phyloP scores from a whole-genome alignment of 139 green algal species.

The Raphidocelis subcapitata region DNA sequence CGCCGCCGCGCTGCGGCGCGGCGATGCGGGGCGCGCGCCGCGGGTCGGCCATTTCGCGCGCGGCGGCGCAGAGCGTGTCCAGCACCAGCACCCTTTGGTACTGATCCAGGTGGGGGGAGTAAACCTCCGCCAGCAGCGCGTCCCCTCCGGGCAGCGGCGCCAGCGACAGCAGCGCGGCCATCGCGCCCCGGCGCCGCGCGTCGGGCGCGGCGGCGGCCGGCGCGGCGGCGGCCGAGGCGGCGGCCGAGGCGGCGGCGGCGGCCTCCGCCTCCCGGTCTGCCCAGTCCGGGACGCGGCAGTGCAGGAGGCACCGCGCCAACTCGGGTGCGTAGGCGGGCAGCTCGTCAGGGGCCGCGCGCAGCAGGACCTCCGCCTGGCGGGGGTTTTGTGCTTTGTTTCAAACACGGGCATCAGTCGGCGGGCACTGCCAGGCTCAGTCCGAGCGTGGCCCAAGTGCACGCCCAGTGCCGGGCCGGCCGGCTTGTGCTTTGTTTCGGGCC shows the following conservation, averaged over 20 bases:
- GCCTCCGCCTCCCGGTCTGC: constrained; percentile 36
- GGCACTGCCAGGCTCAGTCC: no score
- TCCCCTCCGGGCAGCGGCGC: constrained; percentile 45
- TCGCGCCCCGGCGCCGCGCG: constrained; percentile 19
- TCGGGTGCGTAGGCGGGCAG: constrained; percentile 59
- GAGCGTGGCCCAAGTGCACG: no score
- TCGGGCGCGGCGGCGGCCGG: neutral
- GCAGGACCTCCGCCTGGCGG: constrained; percentile 41
- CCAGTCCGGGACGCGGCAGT: constrained; percentile 64
- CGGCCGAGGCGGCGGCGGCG: constrained; percentile 1
- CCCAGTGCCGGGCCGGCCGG: no score
- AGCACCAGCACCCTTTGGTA: constrained; percentile 68
- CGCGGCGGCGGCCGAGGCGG: constrained; percentile 14
- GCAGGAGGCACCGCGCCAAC: constrained; percentile 66
- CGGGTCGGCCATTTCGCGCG: constrained; percentile 44
- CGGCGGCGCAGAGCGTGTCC: constrained; percentile 56
- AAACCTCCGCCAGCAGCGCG: constrained; percentile 59
- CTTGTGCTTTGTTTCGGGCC: no score
- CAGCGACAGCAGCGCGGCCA: constrained; percentile 54
- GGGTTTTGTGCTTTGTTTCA: no score
- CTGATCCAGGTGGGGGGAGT: constrained; percentile 70
- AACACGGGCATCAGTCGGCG: no score
- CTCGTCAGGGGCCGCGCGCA: constrained; percentile 73
- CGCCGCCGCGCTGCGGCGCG: constrained; percentile 7
- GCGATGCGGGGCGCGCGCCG: constrained; percentile 18